Conservation (phyloP, 331 rosid species). For the Saraca asoca region DNA sequence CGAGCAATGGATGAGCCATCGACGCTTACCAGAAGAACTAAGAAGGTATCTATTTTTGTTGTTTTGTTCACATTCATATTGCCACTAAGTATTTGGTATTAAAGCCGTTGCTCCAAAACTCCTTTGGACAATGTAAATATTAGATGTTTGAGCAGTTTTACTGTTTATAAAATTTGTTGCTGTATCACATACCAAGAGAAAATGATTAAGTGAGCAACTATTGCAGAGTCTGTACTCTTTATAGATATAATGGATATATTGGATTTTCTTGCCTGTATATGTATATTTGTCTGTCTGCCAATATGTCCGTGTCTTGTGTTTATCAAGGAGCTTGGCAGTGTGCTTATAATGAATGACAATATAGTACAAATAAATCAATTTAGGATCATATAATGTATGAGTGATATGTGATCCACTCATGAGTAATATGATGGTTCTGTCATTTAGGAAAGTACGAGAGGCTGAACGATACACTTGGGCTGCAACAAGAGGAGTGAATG, state of each 20-base stretch:
- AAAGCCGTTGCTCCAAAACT: not conserved
- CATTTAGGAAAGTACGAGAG: conserved; percentile 61
- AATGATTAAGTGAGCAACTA: too few relatives aligned
- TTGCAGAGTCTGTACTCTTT: too few relatives aligned
- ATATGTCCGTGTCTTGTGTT: not conserved
- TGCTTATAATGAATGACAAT: not conserved
- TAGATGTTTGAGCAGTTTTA: not conserved
- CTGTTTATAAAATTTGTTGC: not conserved
- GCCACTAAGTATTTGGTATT: not conserved
- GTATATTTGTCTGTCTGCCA: not conserved
- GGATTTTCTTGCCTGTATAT: not conserved
- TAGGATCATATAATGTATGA: conserved; percentile 6
- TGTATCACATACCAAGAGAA: not conserved
- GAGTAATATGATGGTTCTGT: conserved; percentile 16
- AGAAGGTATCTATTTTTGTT: conserved; percentile 46
- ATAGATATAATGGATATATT: not conserved
- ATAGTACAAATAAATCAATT: not conserved
- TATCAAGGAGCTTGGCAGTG: not conserved
- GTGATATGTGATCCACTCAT: conserved; percentile 1
- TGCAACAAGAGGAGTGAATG: conserved; percentile 89
- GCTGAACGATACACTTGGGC: conserved; percentile 85
- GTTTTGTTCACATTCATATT: not conserved
- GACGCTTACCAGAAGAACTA: conserved; percentile 65
- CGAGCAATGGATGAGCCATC: conserved; percentile 93
- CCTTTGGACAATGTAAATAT: not conserved